A percentile compares a stretch with the other conserved stretches of the same genome.
These are phyloP conservation scores for Hypoxylon fuscum DNA, from an alignment of 495 filamentous ascomycete species.

Conservation along the genomic window DNA sequence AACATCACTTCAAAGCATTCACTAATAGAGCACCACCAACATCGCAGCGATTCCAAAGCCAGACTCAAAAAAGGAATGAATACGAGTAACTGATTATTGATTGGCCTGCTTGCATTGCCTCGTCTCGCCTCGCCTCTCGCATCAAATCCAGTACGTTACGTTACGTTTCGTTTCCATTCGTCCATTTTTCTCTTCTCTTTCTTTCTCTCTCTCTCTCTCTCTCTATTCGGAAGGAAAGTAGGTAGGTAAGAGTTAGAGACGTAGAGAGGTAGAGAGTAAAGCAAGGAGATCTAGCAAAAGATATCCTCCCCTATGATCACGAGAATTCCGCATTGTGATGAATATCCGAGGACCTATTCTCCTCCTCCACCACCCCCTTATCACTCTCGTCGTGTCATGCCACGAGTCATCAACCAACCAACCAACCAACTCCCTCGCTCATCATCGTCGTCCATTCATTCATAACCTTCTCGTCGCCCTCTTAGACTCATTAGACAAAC, in stretches of 20 bases:
- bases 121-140: too few relatives aligned
- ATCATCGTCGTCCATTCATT: conserved; percentile 10
- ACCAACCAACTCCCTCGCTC: too few relatives aligned
- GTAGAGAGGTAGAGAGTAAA: too few relatives aligned
- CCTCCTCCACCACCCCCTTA: too few relatives aligned
- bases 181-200: too few relatives aligned
- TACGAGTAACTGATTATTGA: conserved; percentile 9
- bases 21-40: too few relatives aligned
- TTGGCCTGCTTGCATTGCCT: conserved; percentile 23
- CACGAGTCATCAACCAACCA: background rate
- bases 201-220: too few relatives aligned
- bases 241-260: conserved; percentile 17
- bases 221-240: conserved; percentile 14
- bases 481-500: background rate
- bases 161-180: too few relatives aligned
- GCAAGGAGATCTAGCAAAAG: conserved; percentile 14
- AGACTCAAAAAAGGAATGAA: background rate
- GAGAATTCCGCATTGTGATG: background rate
- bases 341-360: conserved; percentile 18
- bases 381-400: too few relatives aligned
- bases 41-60: background rate
- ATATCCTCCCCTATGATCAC: conserved; percentile 1
- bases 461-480: conserved; percentile 20
- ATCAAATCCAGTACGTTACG: conserved; percentile 12
- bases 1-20: too few relatives aligned